Percentiles rank a stretch among this genome's conserved stretches.
Evolutionary conservation across 2,329 filamentous ascomycete genomes (phyloP).

Genomic region (Clarireedia paspali): DNA sequence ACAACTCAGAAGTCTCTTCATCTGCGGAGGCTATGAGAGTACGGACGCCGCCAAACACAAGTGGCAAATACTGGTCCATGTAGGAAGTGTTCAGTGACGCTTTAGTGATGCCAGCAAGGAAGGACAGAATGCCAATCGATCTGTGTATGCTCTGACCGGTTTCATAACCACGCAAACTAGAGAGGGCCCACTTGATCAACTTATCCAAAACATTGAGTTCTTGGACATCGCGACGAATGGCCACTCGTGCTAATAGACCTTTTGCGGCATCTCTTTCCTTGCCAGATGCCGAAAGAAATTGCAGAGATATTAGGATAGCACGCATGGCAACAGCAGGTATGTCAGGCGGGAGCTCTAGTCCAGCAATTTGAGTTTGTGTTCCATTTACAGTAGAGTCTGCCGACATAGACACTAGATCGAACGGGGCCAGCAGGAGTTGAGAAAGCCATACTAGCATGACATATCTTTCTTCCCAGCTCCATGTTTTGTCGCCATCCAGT

Average conservation of each 20-base stretch:
- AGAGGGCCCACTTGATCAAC: slow-evolving; percentile 64
- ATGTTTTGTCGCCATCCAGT: slow-evolving; percentile 25
- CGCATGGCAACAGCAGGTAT: slow-evolving; percentile 65
- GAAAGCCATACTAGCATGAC: slow-evolving; percentile 82
- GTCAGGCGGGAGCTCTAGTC: slow-evolving; percentile 47
- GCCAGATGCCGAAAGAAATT: slow-evolving; percentile 65
- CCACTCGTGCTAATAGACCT: slow-evolving; percentile 68
- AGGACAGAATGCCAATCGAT: slow-evolving; percentile 71
- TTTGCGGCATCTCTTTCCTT: slow-evolving; percentile 90
- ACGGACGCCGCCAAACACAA: slow-evolving; percentile 59
- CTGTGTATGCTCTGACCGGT: slow-evolving; percentile 48
- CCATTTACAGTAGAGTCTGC: slow-evolving; percentile 44
- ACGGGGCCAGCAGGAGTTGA: slow-evolving; percentile 76
- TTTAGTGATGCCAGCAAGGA: slow-evolving; percentile 65
- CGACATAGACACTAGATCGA: slow-evolving; percentile 84
- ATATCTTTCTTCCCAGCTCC: slow-evolving; percentile 85
- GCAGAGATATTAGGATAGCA: slow-evolving; percentile 62
- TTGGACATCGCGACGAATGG: slow-evolving; percentile 86
- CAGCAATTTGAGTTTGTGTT: slow-evolving; percentile 35
- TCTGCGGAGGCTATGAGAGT: slow-evolving; percentile 46
- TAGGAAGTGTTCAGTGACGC: slow-evolving; percentile 66
- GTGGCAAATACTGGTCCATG: slow-evolving; percentile 57
- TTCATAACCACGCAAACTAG: slow-evolving; percentile 44
- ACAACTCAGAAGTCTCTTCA: slow-evolving; percentile 44
- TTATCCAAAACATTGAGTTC: slow-evolving; percentile 59